Conservation (phyloP, 2,329 filamentous ascomycete genomes). For the Monosporascus sp. region DNA sequence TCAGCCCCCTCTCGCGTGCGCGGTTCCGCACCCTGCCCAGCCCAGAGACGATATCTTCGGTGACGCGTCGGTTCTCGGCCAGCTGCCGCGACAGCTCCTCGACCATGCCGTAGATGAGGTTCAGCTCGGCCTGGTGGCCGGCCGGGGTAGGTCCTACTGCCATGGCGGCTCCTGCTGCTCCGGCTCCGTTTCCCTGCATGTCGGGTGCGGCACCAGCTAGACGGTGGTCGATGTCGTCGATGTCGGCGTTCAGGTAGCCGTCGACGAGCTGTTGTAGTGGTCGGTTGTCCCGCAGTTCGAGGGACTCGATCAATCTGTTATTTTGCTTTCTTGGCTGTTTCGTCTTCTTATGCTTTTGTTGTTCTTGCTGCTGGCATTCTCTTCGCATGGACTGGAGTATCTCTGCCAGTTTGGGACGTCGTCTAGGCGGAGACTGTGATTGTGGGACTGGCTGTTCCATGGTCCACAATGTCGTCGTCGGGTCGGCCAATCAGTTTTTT, state of each 20-base stretch:
- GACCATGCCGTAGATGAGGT: slow-evolving; percentile 63
- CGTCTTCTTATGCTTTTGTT: background rate
- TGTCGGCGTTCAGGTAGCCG: background rate
- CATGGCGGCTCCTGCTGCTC: slow-evolving; percentile 33
- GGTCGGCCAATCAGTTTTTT: no score
- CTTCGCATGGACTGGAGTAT: no score
- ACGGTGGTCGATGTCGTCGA: background rate
- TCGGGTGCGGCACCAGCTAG: background rate
- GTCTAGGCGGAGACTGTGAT: no score
- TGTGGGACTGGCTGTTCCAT: no score
- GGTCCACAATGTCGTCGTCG: no score
- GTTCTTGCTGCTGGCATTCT: background rate
- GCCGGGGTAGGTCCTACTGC: slow-evolving; percentile 55
- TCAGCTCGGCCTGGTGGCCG: slow-evolving; percentile 62
- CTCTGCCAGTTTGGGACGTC: no score
- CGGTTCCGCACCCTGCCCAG: slow-evolving; percentile 55
- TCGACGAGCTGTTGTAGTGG: background rate
- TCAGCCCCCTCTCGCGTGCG: slow-evolving; percentile 45
- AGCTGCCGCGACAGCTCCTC: slow-evolving; percentile 60
- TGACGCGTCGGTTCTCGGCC: slow-evolving; percentile 53
- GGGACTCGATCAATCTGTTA: background rate
- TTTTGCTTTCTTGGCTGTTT: background rate
- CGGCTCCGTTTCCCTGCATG: slow-evolving; percentile 26
- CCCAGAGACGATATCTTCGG: slow-evolving; percentile 59
- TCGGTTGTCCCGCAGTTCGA: no score